phyloP scores from a whole-genome alignment of 2,329 filamentous ascomycete genomes.

The Didymella sp. region DNA sequence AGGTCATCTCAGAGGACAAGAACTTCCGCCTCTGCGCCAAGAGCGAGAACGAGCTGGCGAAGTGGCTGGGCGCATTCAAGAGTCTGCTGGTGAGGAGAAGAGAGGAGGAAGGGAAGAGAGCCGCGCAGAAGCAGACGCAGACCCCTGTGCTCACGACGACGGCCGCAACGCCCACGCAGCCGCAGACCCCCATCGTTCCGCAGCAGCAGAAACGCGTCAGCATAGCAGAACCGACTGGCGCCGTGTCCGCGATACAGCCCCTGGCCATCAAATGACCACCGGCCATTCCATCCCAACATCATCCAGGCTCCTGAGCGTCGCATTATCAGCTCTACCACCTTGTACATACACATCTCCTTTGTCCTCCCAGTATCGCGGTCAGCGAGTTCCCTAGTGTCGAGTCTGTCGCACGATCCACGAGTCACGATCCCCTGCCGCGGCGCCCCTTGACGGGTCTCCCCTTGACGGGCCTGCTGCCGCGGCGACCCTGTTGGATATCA shows the following conservation, averaged over 20 bases:
- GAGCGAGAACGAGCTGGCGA: slow-evolving; percentile 81
- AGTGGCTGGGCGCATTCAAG: slow-evolving; percentile 90
- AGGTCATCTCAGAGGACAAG: slow-evolving; percentile 91
- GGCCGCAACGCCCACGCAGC: slow-evolving; percentile 14
- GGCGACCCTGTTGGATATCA: slow-evolving; percentile 1
- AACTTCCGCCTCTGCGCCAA: slow-evolving; percentile 63
- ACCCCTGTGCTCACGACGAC: slow-evolving; percentile 4
- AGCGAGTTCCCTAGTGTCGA: not conserved
- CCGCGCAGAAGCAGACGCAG: not conserved
- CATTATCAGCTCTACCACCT: no score
- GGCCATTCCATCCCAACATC: not conserved
- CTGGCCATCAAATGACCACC: slow-evolving; percentile 11
- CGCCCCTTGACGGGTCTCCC: slow-evolving; percentile 2
- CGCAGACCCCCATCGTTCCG: not conserved
- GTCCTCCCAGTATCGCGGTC: not conserved
- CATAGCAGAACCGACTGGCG: not conserved
- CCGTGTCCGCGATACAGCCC: not conserved
- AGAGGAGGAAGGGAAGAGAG: slow-evolving; percentile 50
- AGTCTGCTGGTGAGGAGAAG: slow-evolving; percentile 77
- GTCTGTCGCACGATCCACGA: slow-evolving; percentile 4
- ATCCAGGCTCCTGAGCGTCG: no score
- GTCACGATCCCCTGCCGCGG: slow-evolving; percentile 1
- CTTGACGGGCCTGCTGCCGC: not conserved
- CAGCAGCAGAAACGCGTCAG: slow-evolving; percentile 5
- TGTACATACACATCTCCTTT: slow-evolving; percentile 10